These are phyloP conservation scores for Physaria fendleri DNA, from an alignment of 345 rosid species.

Conservation along the genomic window DNA sequence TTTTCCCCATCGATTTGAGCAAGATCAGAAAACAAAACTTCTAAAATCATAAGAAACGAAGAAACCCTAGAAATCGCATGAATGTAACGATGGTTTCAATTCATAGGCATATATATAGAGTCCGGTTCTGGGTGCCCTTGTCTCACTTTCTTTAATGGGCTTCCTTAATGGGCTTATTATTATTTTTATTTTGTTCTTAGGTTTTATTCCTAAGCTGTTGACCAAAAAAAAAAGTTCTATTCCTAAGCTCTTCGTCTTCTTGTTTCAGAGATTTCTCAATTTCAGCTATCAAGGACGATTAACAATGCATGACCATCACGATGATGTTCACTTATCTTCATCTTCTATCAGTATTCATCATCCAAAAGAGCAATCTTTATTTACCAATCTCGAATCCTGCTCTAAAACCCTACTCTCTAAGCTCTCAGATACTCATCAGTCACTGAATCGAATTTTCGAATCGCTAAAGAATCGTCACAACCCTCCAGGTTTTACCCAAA, in stretches of 20 bases:
- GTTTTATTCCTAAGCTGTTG: too few relatives aligned
- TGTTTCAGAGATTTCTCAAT: not conserved
- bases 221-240: too few relatives aligned
- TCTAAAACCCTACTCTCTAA: constrained; percentile 23
- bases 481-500: not conserved
- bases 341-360: constrained; percentile 14
- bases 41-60: too few relatives aligned
- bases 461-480: constrained; percentile 18
- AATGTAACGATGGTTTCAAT: too few relatives aligned
- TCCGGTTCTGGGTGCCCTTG: too few relatives aligned
- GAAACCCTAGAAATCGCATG: too few relatives aligned
- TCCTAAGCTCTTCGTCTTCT: not conserved
- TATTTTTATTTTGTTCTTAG: too few relatives aligned
- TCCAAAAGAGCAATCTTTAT: constrained; percentile 2
- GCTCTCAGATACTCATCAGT: constrained; percentile 19
- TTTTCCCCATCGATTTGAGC: too few relatives aligned
- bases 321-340: constrained; percentile 18
- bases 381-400: constrained; percentile 31
- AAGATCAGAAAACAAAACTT: too few relatives aligned
- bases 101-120: too few relatives aligned
- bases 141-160: too few relatives aligned
- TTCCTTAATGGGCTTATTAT: too few relatives aligned
- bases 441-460: constrained; percentile 4
- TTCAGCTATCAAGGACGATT: not conserved
- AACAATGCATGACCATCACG: constrained; percentile 14